phyloP scores from a whole-genome alignment of 352 stramenopile genomes.

The Globisporangium iwayamae region DNA sequence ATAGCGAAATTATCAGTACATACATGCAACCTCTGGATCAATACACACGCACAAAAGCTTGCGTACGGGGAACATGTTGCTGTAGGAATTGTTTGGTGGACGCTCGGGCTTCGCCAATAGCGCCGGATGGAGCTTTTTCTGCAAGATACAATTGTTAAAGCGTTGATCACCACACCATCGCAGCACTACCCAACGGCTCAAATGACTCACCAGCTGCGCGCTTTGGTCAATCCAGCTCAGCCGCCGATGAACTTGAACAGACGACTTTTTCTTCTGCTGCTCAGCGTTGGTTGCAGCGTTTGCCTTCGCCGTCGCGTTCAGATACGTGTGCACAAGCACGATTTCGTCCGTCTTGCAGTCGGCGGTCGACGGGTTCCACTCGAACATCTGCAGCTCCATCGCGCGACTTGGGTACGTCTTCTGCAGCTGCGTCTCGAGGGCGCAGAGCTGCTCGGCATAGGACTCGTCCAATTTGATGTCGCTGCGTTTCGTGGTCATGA shows the following conservation, averaged over 20 bases:
- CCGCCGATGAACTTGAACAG: slow-evolving; percentile 17
- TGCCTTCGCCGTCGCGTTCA: slow-evolving; percentile 42
- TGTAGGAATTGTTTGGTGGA: slow-evolving; percentile 76
- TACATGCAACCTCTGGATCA: background rate
- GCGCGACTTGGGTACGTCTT: slow-evolving; percentile 33
- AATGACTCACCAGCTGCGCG: slow-evolving; percentile 43
- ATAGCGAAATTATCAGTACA: background rate
- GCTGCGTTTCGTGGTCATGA: slow-evolving; percentile 79
- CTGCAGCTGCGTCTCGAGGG: slow-evolving; percentile 63
- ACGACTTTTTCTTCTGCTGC: slow-evolving; percentile 21
- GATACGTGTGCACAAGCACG: slow-evolving; percentile 75
- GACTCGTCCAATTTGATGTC: slow-evolving; percentile 85
- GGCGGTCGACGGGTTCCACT: slow-evolving; percentile 46
- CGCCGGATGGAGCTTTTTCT: slow-evolving; percentile 58
- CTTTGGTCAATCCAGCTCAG: slow-evolving; percentile 76
- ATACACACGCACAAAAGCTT: background rate
- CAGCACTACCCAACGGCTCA: background rate
- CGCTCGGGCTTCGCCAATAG: slow-evolving; percentile 60
- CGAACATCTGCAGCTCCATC: slow-evolving; percentile 65
- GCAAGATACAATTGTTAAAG: background rate
- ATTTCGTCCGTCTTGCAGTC: slow-evolving; percentile 62
- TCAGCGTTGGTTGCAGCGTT: slow-evolving; percentile 15
- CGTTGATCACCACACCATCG: background rate
- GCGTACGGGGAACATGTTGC: slow-evolving; percentile 63
- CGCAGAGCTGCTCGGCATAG: slow-evolving; percentile 72